Percentiles rank a stretch among this genome's conserved stretches.
Evolutionary conservation across 2,329 filamentous ascomycete genomes (phyloP).

Genomic region (Colletotrichum nymphaeae): DNA sequence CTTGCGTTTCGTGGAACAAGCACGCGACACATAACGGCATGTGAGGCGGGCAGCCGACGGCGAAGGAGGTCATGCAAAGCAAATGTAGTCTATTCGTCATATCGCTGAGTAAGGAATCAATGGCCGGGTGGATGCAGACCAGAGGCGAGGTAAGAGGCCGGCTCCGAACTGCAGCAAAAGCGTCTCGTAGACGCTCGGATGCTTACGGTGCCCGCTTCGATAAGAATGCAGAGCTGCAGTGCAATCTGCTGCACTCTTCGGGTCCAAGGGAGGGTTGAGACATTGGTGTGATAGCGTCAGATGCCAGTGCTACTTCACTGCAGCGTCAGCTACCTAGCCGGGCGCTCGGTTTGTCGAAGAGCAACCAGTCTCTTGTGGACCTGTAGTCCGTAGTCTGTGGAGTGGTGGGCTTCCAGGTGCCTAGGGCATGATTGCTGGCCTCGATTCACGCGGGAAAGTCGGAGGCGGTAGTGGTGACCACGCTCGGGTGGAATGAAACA

Average conservation of each 20-base stretch:
- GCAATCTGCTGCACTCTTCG: slow-evolving; percentile 20
- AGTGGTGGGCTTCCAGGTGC: slow-evolving; percentile 5
- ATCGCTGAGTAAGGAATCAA: not conserved
- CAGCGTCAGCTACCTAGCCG: not conserved
- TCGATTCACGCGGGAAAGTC: slow-evolving; percentile 13
- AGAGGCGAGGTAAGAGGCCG: not conserved
- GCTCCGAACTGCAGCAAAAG: slow-evolving; percentile 20
- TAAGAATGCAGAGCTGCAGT: slow-evolving; percentile 5
- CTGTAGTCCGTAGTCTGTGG: not conserved
- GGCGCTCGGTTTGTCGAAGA: slow-evolving; percentile 17
- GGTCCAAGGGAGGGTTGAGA: slow-evolving; percentile 24
- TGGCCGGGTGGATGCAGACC: not conserved
- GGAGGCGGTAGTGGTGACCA: not conserved
- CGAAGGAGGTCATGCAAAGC: not conserved
- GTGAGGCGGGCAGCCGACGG: slow-evolving; percentile 17
- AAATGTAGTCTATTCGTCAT: not conserved
- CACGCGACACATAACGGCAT: slow-evolving; percentile 11
- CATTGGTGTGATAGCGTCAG: slow-evolving; percentile 33
- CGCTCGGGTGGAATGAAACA: slow-evolving; percentile 26
- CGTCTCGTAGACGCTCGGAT: slow-evolving; percentile 22
- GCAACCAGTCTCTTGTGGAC: not conserved
- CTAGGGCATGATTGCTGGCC: not conserved
- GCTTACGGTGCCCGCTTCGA: slow-evolving; percentile 5
- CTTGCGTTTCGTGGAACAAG: slow-evolving; percentile 9
- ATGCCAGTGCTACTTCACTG: slow-evolving; percentile 24